Base-by-base conservation (phyloP, 768 basidiomycete genomes). In the Mycena venus region DNA sequence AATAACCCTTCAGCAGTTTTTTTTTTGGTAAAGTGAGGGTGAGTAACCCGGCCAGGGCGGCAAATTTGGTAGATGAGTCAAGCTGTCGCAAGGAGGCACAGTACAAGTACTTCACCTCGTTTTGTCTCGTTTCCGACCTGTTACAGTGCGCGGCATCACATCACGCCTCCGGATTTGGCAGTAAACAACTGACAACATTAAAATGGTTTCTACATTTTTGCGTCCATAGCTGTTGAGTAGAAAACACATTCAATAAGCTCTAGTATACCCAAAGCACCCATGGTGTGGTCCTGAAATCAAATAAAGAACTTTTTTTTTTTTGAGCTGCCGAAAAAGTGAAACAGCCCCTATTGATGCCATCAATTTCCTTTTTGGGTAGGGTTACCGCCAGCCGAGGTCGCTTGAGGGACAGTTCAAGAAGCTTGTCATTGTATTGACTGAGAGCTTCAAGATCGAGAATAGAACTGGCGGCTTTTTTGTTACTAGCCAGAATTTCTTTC, bases 361-460 rank as follows among this genome's bases (percentile, higher is more conserved):
- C 67, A 56, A 56, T 47, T 58, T 4, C 38, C 40, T 56, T 38
- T 29, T 68, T 3, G 31, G 56, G 56, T 40, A 23, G 27, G 42
- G 40, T 47, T 47, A 44, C 47, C 42, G 42, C 42, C 9, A 42
- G 15, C 42, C 42, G 42, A 8, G 12, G 42, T 42, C 47, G 47
- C 47, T 23, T 23, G 47, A 8, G 47, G n/a, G 11, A 65, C 1
- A 70, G 47, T 0, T 62, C 47, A 1, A 14, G 19, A 10, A 5
- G 17, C 9, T 70, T 70, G 47, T 70, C 36, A 34, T 70, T 70
- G 68, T 11, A 70, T 31, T 70, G 68, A 36, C 4, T 17, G 1
- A 70, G 23, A 8, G 47, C 68, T 51, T 70, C 59, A 4, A 70
- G 47, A 70, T 70, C 59, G 10, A 70, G 32, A 23, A 70, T 17